A percentile compares a stretch with the other conserved stretches of the same genome.
Conservation (phyloP, 306 rosid species). For the Quercus berberidifolia region DNA sequence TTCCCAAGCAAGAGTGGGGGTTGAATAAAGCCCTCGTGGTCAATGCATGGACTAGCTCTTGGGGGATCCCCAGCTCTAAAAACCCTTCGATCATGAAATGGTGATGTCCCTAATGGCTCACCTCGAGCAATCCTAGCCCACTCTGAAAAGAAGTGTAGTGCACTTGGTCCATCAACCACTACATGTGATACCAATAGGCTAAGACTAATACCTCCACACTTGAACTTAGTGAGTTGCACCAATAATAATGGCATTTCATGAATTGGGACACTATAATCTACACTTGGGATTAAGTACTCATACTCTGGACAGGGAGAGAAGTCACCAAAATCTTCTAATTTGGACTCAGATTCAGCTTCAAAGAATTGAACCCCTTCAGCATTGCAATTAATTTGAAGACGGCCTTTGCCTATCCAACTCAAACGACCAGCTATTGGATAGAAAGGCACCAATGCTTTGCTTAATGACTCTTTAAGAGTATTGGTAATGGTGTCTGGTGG, state of each 20-base stretch:
- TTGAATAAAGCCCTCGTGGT: conserved; percentile 8
- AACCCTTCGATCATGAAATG: conserved; percentile 32
- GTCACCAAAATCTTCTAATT: conserved; percentile 31
- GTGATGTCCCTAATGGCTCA: conserved; percentile 25
- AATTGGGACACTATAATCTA: conserved; percentile 43
- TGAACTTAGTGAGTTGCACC: conserved; percentile 48
- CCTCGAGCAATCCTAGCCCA: conserved; percentile 57
- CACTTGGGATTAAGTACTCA: conserved; percentile 14
- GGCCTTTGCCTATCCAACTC: conserved; percentile 34
- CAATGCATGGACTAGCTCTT: neutral
- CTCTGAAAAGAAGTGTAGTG: conserved; percentile 36
- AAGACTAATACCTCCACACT: conserved; percentile 49
- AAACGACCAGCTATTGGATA: conserved; percentile 65
- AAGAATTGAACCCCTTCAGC: conserved; percentile 38
- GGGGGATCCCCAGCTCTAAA: conserved; percentile 28
- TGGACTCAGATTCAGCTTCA: conserved; percentile 40
- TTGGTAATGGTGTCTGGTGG: conserved; percentile 8
- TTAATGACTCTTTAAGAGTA: conserved; percentile 39
- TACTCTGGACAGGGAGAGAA: conserved; percentile 27
- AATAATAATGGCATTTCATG: conserved; percentile 43
- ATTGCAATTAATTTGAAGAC: conserved; percentile 56
- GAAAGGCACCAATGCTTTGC: conserved; percentile 48
- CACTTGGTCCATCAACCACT: conserved; percentile 48
- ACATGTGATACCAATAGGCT: conserved; percentile 37
- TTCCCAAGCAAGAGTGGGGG: conserved; percentile 28